Base-by-base conservation (phyloP, 1,284 basidiomycete genomes). In the Rhodotorula mucilaginosa region DNA sequence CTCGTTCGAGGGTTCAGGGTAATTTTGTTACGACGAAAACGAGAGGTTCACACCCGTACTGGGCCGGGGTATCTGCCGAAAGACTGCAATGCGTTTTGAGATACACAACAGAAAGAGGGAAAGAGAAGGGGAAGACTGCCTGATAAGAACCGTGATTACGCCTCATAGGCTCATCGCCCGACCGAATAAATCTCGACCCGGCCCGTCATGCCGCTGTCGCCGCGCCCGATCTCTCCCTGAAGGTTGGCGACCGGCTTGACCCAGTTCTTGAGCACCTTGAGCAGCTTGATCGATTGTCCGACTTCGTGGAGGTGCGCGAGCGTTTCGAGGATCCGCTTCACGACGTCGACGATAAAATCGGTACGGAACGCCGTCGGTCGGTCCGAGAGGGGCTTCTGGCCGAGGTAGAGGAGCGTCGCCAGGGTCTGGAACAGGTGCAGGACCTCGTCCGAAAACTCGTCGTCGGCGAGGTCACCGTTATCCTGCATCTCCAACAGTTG, bases 271-370 rank as follows among this genome's bases (percentile, higher is more conserved):
- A 52, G 51, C 51, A n/a, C 51, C 51, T 52, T 52, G 51, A 52
- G n/a, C 51, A 52, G 13, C 51, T 52, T 52, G 18, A n/a, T 52
- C 51, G 23, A 52, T 26, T 52, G 23, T 21, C 51, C 51, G 51
- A n/a, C 23, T n/a, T 21, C n/a, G 51, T 52, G 51, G 8, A 52
- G 21, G 23, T 21, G 51, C 51, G 51, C 51, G 51, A 52, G 51
- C 51, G n/a, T 23, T 23, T 52, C 51, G 51, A 52, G 51, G 23
- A n/a, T 52, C 51, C 51, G 51, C 13, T 52, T 52, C 23, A 52
- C 51, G 51, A 52, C 51, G 51, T 52, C 51, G 51, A 52, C 51
- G 51, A 52, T n/a, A 52, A 52, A 52, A 8, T 52, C 51, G 51
- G 21, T 52, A 1, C n/a, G 21, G 51, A 52, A 52, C 51, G 51